phyloP scores from a whole-genome alignment of 2,329 filamentous ascomycete genomes.

The Fusarium scirpi region DNA sequence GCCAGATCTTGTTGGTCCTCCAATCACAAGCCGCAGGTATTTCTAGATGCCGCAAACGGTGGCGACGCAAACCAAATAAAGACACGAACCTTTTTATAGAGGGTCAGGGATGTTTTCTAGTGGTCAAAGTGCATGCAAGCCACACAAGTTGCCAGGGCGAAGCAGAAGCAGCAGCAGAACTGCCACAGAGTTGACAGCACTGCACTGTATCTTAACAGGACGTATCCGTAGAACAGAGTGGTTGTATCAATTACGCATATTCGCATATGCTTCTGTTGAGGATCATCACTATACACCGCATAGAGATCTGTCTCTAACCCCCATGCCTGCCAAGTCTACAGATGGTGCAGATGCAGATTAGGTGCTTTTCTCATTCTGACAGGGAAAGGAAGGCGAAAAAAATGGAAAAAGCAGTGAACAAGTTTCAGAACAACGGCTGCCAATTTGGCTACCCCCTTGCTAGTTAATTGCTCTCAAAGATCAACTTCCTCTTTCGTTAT shows the following conservation, averaged over 20 bases:
- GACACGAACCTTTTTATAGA: constrained; percentile 20
- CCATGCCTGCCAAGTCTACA: constrained; percentile 17
- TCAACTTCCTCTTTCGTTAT: neutral
- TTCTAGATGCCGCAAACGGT: constrained; percentile 15
- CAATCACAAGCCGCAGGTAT: constrained; percentile 11
- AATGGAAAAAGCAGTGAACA: neutral
- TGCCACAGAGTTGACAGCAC: constrained; percentile 5
- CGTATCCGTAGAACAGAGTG: constrained; percentile 4
- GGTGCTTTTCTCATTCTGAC: constrained; percentile 4
- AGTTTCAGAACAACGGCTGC: constrained; percentile 35
- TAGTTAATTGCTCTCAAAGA: neutral
- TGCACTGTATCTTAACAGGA: neutral
- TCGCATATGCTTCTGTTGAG: constrained; percentile 5
- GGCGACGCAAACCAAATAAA: constrained; percentile 28
- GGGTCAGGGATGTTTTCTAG: constrained; percentile 8
- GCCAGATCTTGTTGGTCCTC: constrained; percentile 23
- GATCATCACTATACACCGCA: neutral
- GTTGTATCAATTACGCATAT: constrained; percentile 6
- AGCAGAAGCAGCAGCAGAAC: constrained; percentile 2
- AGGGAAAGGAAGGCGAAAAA: neutral
- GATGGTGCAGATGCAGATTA: constrained; percentile 28
- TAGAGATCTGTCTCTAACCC: constrained; percentile 12
- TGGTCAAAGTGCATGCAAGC: constrained; percentile 21
- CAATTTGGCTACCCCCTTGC: constrained; percentile 14
- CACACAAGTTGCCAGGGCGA: constrained; percentile 20